These are phyloP conservation scores for Trichosanthes cucumerina DNA, from an alignment of 306 rosid genomes.

Conservation along the genomic window DNA sequence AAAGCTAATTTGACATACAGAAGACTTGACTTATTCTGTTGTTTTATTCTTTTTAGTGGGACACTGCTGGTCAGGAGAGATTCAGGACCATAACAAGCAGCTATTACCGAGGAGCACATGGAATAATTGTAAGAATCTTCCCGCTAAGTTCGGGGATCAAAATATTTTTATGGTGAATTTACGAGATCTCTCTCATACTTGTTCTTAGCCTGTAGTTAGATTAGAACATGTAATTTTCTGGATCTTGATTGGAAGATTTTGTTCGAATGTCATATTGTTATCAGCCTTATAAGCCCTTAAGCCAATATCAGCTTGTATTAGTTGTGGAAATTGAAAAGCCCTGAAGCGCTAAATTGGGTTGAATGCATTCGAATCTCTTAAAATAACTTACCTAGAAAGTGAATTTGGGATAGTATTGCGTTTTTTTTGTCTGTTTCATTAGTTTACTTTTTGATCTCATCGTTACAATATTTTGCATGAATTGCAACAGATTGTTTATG, in stretches of 20 bases:
- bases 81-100: slow-evolving; percentile 98
- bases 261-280: background rate
- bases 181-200: background rate
- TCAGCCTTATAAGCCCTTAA: background rate
- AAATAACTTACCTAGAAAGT: background rate
- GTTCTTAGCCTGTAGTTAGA: background rate
- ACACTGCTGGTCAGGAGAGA: slow-evolving; percentile 98
- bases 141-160: background rate
- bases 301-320: background rate
- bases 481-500: slow-evolving; percentile 83
- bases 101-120: slow-evolving; percentile 97
- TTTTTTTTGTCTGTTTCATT: background rate
- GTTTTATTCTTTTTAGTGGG: slow-evolving; percentile 55
- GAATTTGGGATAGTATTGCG: background rate
- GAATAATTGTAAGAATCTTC: slow-evolving; percentile 61
- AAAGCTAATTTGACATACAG: background rate
- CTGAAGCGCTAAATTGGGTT: background rate
- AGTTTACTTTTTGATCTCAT: background rate
- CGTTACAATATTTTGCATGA: background rate
- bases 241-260: background rate
- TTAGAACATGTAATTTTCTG: background rate
- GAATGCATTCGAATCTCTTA: background rate
- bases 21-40: background rate
- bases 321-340: background rate
- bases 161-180: background rate